Conservation (phyloP, 192 early-diverging fungal genomes). For the Coemansia sp. region DNA sequence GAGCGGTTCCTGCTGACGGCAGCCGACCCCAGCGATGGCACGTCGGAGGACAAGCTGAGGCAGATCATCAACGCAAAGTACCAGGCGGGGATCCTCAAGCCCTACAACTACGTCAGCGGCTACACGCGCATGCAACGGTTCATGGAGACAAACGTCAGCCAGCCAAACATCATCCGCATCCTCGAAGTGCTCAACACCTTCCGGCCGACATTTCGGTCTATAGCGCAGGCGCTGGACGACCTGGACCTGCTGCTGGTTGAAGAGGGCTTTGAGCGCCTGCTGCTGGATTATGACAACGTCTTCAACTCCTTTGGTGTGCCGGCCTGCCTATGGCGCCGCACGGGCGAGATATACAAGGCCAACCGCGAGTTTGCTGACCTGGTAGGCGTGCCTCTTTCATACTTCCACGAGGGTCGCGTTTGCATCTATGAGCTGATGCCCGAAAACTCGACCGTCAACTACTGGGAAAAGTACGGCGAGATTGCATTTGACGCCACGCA, state of each 20-base stretch:
- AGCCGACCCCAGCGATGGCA: slow-evolving; percentile 87
- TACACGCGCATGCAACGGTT: slow-evolving; percentile 88
- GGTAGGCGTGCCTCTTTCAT: slow-evolving; percentile 81
- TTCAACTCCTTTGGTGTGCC: slow-evolving; percentile 96
- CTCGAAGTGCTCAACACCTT: slow-evolving; percentile 87
- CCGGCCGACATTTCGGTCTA: slow-evolving; percentile 83
- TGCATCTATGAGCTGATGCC: slow-evolving; percentile 82
- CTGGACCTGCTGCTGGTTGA: slow-evolving; percentile 94
- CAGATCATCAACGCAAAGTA: slow-evolving; percentile 95
- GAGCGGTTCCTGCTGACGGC: slow-evolving; percentile 84
- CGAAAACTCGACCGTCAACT: slow-evolving; percentile 94
- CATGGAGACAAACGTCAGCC: slow-evolving; percentile 79
- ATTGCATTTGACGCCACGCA: slow-evolving; percentile 97
- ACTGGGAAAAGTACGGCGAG: slow-evolving; percentile 99
- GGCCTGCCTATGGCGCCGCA: slow-evolving; percentile 93
- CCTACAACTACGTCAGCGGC: slow-evolving; percentile 95
- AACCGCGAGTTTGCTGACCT: slow-evolving; percentile 94
- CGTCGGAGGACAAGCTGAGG: slow-evolving; percentile 84
- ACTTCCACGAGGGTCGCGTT: slow-evolving; percentile 72
- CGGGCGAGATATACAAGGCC: slow-evolving; percentile 95
- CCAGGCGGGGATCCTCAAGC: slow-evolving; percentile 92
- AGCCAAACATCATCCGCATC: slow-evolving; percentile 69
- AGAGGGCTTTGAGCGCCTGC: slow-evolving; percentile 92
- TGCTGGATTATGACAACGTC: slow-evolving; percentile 94
- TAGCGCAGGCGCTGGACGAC: slow-evolving; percentile 90